These are phyloP conservation scores for Ophiocordyceps robertsii DNA, from an alignment of 2,329 filamentous ascomycete species.

Conservation along the genomic window DNA sequence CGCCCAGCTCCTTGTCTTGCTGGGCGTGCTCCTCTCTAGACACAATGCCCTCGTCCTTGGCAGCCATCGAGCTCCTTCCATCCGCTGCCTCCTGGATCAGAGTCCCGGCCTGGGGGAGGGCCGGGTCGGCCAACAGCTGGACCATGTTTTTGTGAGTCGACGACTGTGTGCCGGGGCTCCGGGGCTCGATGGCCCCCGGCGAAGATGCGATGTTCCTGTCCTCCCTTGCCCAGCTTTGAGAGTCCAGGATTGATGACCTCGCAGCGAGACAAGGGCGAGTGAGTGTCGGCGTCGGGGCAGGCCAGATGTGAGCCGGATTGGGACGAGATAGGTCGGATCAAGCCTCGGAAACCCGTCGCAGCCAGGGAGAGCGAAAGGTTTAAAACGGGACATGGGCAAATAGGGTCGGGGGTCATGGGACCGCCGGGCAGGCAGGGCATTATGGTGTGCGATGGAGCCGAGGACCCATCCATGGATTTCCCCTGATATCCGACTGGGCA, in stretches of 20 bases:
- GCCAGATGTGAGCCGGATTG: too few species aligned
- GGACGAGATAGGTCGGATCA: too few species aligned
- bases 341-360: too few species aligned
- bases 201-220: too few species aligned
- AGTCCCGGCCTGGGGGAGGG: constrained; percentile 13
- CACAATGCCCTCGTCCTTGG: constrained; percentile 11
- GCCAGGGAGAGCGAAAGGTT: not conserved
- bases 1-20: constrained; percentile 23
- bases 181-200: too few species aligned
- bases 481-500: not conserved
- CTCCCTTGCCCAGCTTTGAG: too few species aligned
- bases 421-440: not conserved
- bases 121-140: constrained; percentile 15
- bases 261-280: too few species aligned
- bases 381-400: not conserved
- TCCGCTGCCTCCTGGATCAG: constrained; percentile 11
- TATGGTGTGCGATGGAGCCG: not conserved
- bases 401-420: not conserved
- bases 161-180: too few species aligned
- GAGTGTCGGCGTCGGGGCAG: too few species aligned
- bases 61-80: constrained; percentile 4
- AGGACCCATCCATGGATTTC: not conserved
- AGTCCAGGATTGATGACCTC: too few species aligned
- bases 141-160: constrained; percentile 14
- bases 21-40: constrained; percentile 27